A percentile compares a stretch with the other conserved stretches of the same genome.
Evolutionary conservation across 371 early-diverging fungal species (phyloP).

Genomic region (Saksenaea oblongispora): DNA sequence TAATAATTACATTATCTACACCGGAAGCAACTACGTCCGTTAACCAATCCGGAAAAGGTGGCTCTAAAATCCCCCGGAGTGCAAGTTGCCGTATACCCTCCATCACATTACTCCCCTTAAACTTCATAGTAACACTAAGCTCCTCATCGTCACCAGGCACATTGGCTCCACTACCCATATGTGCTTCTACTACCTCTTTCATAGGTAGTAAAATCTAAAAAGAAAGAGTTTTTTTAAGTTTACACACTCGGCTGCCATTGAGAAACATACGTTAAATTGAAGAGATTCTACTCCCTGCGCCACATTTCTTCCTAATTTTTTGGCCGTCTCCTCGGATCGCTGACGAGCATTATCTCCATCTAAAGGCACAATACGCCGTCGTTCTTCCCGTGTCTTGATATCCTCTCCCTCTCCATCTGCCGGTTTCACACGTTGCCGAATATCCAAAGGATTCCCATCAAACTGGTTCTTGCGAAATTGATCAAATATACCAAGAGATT

Average conservation of each 20-base stretch:
- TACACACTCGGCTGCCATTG: not conserved
- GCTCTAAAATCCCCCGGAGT: conserved; percentile 34
- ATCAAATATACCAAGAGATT: conserved; percentile 46
- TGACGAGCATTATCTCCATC: conserved; percentile 17
- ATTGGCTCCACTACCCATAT: not conserved
- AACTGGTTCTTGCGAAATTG: conserved; percentile 41
- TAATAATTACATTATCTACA: conserved; percentile 17
- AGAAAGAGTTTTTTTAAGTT: not conserved
- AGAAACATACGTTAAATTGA: conserved; percentile 21
- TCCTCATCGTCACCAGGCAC: conserved; percentile 1
- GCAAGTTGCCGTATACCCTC: conserved; percentile 48
- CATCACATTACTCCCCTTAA: conserved; percentile 54
- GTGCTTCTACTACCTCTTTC: conserved; percentile 2
- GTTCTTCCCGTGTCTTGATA: conserved; percentile 18
- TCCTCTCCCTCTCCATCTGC: conserved; percentile 5
- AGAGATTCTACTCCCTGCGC: conserved; percentile 13
- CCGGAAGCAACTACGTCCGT: conserved; percentile 25
- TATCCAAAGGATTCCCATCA: conserved; percentile 54
- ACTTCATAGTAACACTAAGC: conserved; percentile 21
- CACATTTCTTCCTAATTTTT: conserved; percentile 18
- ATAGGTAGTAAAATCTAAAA: conserved; percentile 5
- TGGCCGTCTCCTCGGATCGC: conserved; percentile 10
- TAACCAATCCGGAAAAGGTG: conserved; percentile 47
- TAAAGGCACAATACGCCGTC: conserved; percentile 34
- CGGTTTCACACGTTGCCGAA: conserved; percentile 12